A percentile compares a stretch with the other conserved stretches of the same genome.
These are phyloP conservation scores for Yamadazyma endophytica DNA, from an alignment of 805 yeast genomes.

Conservation along the genomic window DNA sequence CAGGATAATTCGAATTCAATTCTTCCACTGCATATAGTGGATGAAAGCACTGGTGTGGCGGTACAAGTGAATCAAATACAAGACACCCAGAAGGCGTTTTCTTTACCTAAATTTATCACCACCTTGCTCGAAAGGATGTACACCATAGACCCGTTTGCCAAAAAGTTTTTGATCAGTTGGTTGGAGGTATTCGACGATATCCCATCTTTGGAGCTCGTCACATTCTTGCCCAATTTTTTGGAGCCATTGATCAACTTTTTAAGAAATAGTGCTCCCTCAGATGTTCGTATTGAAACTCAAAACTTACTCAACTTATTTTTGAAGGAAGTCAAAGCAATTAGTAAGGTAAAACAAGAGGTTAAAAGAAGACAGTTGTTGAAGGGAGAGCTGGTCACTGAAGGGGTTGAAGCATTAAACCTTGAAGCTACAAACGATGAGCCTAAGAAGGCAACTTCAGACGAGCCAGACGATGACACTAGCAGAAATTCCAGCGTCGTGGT, in stretches of 20 bases:
- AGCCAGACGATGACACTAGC: not conserved
- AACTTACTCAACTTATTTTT: constrained; percentile 69
- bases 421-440: constrained; percentile 2
- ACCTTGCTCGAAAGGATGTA: constrained; percentile 87
- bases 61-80: constrained; percentile 58
- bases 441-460: constrained; percentile 1
- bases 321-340: constrained; percentile 75
- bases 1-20: constrained; percentile 13
- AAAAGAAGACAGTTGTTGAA: constrained; percentile 20
- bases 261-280: constrained; percentile 73
- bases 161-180: constrained; percentile 93
- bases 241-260: constrained; percentile 79
- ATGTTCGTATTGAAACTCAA: constrained; percentile 82
- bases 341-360: constrained; percentile 58
- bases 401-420: constrained; percentile 6
- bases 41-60: constrained; percentile 56
- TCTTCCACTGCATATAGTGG: constrained; percentile 41
- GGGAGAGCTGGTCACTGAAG: constrained; percentile 15
- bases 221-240: constrained; percentile 84
- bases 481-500: not conserved
- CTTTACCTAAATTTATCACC: constrained; percentile 84
- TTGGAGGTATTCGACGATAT: constrained; percentile 85
- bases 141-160: constrained; percentile 87
- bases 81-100: constrained; percentile 65
- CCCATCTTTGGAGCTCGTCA: constrained; percentile 83